These are phyloP conservation scores for Neurospora sp. DNA, from an alignment of 495 filamentous ascomycete species.

Conservation along the genomic window DNA sequence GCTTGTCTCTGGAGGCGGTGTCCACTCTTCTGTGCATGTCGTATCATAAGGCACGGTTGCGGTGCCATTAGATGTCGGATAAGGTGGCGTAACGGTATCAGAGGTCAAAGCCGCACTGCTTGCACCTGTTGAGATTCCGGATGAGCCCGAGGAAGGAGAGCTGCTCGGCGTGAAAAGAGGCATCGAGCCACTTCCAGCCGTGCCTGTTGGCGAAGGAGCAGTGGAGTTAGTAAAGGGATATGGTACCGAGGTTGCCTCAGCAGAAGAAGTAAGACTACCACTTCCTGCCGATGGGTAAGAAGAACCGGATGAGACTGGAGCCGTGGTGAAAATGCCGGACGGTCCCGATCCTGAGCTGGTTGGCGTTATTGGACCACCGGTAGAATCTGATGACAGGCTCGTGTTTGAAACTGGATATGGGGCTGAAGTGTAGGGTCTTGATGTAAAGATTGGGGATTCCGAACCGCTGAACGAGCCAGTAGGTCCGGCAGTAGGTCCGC, in stretches of 20 bases:
- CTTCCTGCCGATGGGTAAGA: background rate
- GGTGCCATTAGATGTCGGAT: conserved; percentile 3
- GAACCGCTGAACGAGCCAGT: conserved; percentile 5
- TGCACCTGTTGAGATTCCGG: background rate
- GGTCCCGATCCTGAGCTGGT: background rate
- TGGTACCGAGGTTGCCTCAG: conserved; percentile 4
- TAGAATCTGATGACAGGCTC: conserved; percentile 6
- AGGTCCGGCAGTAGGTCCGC: conserved; percentile 14
- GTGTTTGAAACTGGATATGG: conserved; percentile 13
- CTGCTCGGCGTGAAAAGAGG: background rate
- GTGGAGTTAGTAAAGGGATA: conserved; percentile 18
- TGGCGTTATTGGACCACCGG: conserved; percentile 1
- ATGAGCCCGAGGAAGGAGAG: background rate
- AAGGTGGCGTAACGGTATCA: conserved; percentile 4
- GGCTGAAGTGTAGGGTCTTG: conserved; percentile 2
- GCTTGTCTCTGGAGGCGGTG: conserved; percentile 3
- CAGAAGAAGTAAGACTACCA: background rate
- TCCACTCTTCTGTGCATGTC: conserved; percentile 10
- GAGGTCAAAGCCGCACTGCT: background rate
- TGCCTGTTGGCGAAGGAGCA: background rate
- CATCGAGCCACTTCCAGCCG: background rate
- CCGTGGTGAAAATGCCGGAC: background rate
- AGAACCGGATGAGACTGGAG: background rate
- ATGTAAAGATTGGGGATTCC: background rate
- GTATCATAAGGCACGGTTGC: conserved; percentile 8